Conservation (phyloP, 225 moss, liverwort and hornwort species). For the Antitrichia curtipendula region DNA sequence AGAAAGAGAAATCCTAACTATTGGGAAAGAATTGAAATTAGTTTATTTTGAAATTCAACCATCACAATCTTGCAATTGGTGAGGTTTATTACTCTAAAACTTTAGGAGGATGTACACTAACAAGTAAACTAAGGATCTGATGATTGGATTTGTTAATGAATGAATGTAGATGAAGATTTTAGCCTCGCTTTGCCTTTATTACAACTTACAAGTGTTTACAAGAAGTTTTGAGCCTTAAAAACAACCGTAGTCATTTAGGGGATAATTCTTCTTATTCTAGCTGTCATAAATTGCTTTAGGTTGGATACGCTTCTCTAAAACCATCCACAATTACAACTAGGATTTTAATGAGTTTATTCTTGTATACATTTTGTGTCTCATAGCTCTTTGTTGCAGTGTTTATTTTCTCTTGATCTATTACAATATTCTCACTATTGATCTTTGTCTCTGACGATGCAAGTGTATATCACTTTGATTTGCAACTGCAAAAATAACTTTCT, state of each 20-base stretch:
- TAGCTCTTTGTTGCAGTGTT: background rate
- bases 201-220: background rate
- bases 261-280: background rate
- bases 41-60: too few relatives aligned
- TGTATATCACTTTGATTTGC: slow-evolving; percentile 59
- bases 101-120: too few relatives aligned
- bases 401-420: background rate
- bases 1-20: background rate
- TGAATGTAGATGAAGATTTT: background rate
- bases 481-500: slow-evolving; percentile 5
- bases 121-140: too few relatives aligned
- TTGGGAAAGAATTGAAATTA: background rate
- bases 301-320: background rate
- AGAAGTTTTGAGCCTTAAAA: background rate
- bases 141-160: too few relatives aligned
- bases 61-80: too few relatives aligned
- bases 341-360: background rate
- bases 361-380: background rate
- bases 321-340: background rate
- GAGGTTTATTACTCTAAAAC: too few relatives aligned
- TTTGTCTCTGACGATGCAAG: slow-evolving; percentile 15
- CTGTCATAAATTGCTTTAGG: background rate
- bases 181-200: background rate
- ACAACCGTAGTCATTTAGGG: too few relatives aligned
- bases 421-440: background rate